Evolutionary conservation across 2,329 filamentous ascomycete genomes (phyloP), one percentile per base, ranked within the genome.

Genomic region (Orbilia blumenaviensis): DNA sequence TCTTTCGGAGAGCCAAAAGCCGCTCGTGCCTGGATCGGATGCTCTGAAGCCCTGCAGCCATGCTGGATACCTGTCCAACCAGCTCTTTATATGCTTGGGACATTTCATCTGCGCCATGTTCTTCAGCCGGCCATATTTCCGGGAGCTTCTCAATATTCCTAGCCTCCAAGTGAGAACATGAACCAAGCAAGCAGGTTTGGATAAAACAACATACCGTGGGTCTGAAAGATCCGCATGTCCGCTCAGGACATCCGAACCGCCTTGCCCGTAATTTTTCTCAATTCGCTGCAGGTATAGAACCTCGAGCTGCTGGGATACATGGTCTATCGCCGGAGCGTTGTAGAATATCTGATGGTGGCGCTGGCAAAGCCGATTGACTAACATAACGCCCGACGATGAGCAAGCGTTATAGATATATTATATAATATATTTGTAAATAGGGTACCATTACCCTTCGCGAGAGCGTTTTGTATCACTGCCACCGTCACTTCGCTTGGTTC

Each of bases 51-150:
- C 88, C 85, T 8, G 84, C 82, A 16, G 86, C 81, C 0, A 87
- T 86, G 72, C 85, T 82, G 2, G 83, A 85, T 1, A 87, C 86
- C 78, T 85, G 84, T 0, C 64, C 82, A 81, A 0, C 84, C 83
- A 0, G 91, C 90, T 58, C 93, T 84, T 98, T 98, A 82, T 96
- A 92, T 0, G 91, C 93, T 0, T 93, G 92, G 78, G 95, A 92
- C 80, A 90, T 91, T 62, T 98, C 88, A 82, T 96, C 89, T 4
- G 14, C 79, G 96, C 94, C 82, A 97, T 50, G 56, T 34, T 10
- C 38, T 36, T 41, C 27, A 27, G 9, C 44, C 27, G 69, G 61
- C 63, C 69, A 69, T 32, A 10, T 44, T 21, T 79, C 78, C 3
- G 78, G 79, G 34, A 80, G 78, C 3, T 66, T 38, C 25, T 78